These are phyloP conservation scores for Calonectria naviculata DNA, from an alignment of 2,329 filamentous ascomycete genomes.

Conservation along the genomic window DNA sequence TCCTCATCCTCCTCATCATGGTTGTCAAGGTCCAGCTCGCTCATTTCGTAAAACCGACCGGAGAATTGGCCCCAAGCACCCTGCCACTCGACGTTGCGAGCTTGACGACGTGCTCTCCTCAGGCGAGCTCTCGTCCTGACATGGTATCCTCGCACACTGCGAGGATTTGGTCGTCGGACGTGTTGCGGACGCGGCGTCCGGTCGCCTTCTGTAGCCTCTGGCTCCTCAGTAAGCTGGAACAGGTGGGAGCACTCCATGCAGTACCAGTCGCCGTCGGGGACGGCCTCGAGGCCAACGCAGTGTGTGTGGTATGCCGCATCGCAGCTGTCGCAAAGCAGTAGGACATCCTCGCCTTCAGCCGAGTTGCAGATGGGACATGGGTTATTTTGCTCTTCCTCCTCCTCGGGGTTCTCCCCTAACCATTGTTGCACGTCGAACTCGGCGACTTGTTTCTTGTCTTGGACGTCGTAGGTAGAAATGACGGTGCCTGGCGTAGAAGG, in stretches of 20 bases:
- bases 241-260: conserved; percentile 82
- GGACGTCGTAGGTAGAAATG: conserved; percentile 71
- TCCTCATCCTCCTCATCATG: conserved; percentile 77
- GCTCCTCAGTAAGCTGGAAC: conserved; percentile 50
- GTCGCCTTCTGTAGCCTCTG: conserved; percentile 46
- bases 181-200: conserved; percentile 44
- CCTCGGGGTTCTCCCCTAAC: conserved; percentile 78
- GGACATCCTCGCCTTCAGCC: conserved; percentile 82
- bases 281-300: conserved; percentile 83
- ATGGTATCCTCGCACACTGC: conserved; percentile 48
- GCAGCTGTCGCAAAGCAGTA: conserved; percentile 92
- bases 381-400: conserved; percentile 73
- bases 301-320: conserved; percentile 91
- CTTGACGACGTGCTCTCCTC: conserved; percentile 66
- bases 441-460: conserved; percentile 89
- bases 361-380: conserved; percentile 89
- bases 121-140: conserved; percentile 68
- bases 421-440: conserved; percentile 85
- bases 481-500: conserved; percentile 58
- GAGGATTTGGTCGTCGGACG: conserved; percentile 45
- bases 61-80: conserved; percentile 81
- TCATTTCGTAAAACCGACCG: conserved; percentile 70
- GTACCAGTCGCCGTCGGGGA: conserved; percentile 87
- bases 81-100: conserved; percentile 87
- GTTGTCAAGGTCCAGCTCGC: conserved; percentile 54